Evolutionary conservation across 352 stramenopile species (phyloP).

Genomic region (Globisporangium solare): DNA sequence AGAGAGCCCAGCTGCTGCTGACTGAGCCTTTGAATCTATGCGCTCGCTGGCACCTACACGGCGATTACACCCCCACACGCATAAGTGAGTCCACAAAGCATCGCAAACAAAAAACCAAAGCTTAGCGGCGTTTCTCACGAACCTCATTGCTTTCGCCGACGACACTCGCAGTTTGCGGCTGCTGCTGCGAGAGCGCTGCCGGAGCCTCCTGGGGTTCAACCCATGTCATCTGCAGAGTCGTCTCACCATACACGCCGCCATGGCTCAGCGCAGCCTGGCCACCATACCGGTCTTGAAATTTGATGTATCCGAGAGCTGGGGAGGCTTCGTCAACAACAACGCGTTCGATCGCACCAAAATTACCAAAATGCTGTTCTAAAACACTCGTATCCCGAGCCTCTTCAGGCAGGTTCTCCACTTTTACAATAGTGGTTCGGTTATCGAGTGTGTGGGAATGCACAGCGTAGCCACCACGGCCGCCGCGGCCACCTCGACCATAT

Average conservation of each 20-base stretch:
- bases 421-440: slow-evolving; percentile 83
- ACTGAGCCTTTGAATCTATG: slow-evolving; percentile 13
- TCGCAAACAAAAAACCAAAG: slow-evolving; percentile 8
- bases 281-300: slow-evolving; percentile 79
- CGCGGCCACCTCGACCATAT: slow-evolving; percentile 40
- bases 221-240: slow-evolving; percentile 58
- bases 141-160: background rate
- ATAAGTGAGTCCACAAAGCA: background rate
- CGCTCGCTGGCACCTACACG: slow-evolving; percentile 22
- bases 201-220: slow-evolving; percentile 58
- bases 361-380: slow-evolving; percentile 82
- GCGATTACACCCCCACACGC: background rate
- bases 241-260: slow-evolving; percentile 51
- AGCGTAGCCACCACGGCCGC: slow-evolving; percentile 28
- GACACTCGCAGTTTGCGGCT: background rate
- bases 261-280: slow-evolving; percentile 64
- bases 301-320: slow-evolving; percentile 59
- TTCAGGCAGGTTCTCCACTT: slow-evolving; percentile 68
- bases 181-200: slow-evolving; percentile 28
- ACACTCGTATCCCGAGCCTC: slow-evolving; percentile 71
- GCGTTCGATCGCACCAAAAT: slow-evolving; percentile 75
- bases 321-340: slow-evolving; percentile 65
- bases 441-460: slow-evolving; percentile 64
- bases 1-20: background rate
- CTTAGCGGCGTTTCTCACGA: slow-evolving; percentile 12